Percentiles rank a stretch among this genome's conserved stretches.
Evolutionary conservation across 257 asterid species (phyloP).

Genomic region (Henckelia pumila): DNA sequence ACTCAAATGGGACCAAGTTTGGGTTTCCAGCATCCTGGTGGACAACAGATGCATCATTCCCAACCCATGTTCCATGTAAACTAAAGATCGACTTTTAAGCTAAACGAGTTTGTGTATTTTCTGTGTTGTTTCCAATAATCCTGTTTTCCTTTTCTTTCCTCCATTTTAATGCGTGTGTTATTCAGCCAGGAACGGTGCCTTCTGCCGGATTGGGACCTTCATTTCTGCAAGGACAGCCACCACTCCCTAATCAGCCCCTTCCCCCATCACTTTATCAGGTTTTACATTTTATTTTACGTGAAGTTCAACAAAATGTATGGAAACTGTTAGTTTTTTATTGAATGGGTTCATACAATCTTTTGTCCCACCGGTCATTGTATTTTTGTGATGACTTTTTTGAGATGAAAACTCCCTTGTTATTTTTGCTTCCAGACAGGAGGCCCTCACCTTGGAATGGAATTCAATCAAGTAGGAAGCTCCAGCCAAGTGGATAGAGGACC

Average conservation of each 20-base stretch:
- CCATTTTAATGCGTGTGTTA: conserved; percentile 27
- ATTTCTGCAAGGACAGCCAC: conserved; percentile 69
- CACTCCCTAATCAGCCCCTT: conserved; percentile 60
- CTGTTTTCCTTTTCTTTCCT: not conserved
- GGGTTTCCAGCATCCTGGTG: conserved; percentile 72
- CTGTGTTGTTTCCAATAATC: conserved; percentile 1
- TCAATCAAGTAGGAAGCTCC: conserved; percentile 66
- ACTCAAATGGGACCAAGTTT: conserved; percentile 63
- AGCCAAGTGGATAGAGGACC: conserved; percentile 66
- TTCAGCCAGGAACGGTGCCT: conserved; percentile 68
- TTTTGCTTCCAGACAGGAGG: conserved; percentile 54
- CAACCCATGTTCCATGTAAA: conserved; percentile 85
- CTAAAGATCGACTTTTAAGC: conserved; percentile 14
- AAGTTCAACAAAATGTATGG: conserved; percentile 16
- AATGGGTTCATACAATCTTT: not conserved
- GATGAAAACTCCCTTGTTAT: conserved; percentile 24
- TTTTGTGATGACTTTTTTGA: conserved; percentile 9
- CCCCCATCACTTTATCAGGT: conserved; percentile 77
- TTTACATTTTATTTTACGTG: conserved; percentile 25
- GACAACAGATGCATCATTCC: conserved; percentile 73
- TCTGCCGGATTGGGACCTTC: conserved; percentile 66
- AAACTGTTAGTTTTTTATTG: conserved; percentile 4
- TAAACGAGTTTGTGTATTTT: not conserved
- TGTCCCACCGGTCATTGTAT: not conserved
- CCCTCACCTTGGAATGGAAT: conserved; percentile 73